Base-by-base conservation (phyloP, 441 rosid species). In the Breynia disticha region DNA sequence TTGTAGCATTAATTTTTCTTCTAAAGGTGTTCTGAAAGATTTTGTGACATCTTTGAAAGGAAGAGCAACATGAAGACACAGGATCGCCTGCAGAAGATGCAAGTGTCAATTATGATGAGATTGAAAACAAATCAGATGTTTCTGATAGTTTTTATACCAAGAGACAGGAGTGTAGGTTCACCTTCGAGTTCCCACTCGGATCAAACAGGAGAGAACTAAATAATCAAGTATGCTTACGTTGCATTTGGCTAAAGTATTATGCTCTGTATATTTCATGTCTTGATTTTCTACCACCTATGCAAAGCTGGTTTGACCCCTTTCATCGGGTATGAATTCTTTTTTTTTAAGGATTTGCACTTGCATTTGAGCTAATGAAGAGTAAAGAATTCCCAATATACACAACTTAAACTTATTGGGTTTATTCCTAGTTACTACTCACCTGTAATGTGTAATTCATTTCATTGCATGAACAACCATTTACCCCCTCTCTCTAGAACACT, bases 121-220 rank as follows among this genome's bases (percentile, higher is more conserved):
- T 73, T 56, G 84, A 79, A 59, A 73, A 56, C 64, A 72, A 69
- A 57, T 81, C 87, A 39, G 81, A 79, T 71, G 73, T 65, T 56
- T 79, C 88, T 54, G 83, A 76, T 61, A 56, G 62, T 70, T 55
- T 75, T 55, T 68, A 61, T 46, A 52, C 57, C 61, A n/a, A n/a
- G n/a, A n/a, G n/a, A n/a, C n/a, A 65, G 62, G 59, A 74, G 81
- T 54, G 43, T 65, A 42, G 81, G 79, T 57, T 78, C 86, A 62
- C 76, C 83, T 41, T 78, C 86, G 14, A 68, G 79, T 56, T 70
- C 57, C 48, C 72, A 66, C 50, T 60, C 66, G 61, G 78, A 73
- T 32, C 61, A 63, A 52, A 52, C 74, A 18, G 76, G 75, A 64
- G n/a, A n/a, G 78, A 77, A 55, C 57, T 50, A 50, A 50, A 21